phyloP scores from a whole-genome alignment of 768 basidiomycete species.

The Postia placenta region DNA sequence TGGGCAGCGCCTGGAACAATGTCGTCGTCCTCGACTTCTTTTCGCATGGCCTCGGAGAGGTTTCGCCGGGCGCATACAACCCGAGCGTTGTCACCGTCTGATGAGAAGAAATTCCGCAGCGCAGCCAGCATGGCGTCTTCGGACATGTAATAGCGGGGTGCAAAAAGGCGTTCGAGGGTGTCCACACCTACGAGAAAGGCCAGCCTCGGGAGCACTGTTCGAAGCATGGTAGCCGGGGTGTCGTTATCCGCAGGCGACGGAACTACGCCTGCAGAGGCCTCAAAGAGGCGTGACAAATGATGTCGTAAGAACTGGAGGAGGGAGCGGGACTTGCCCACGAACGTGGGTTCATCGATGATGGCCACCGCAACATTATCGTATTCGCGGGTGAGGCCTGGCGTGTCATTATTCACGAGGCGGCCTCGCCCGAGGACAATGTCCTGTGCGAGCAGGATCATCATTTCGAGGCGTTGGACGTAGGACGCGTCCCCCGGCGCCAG shows the following conservation, averaged over 20 bases:
- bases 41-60: conserved; percentile 11
- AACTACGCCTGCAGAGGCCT: neutral
- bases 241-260: neutral
- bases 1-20: conserved; percentile 29
- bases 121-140: conserved; percentile 47
- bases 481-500: conserved; percentile 68
- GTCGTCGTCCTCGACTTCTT: conserved; percentile 23
- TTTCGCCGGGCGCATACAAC: conserved; percentile 63
- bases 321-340: conserved; percentile 70
- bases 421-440: conserved; percentile 28
- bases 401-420: neutral
- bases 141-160: conserved; percentile 65
- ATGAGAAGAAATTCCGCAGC: conserved; percentile 53
- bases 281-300: conserved; percentile 21
- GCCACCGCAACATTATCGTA: conserved; percentile 62
- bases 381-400: neutral
- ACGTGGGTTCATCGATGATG: conserved; percentile 82
- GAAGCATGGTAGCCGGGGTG: neutral
- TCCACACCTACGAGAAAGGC: conserved; percentile 79
- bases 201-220: conserved; percentile 33
- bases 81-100: conserved; percentile 48
- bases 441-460: conserved; percentile 71
- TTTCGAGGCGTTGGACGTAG: conserved; percentile 73
- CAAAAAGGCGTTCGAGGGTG: conserved; percentile 76
- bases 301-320: conserved; percentile 46